Evolutionary conservation across 768 basidiomycete genomes (phyloP), one percentile per base, ranked within the genome.

Genomic region (Pisolithus albus): DNA sequence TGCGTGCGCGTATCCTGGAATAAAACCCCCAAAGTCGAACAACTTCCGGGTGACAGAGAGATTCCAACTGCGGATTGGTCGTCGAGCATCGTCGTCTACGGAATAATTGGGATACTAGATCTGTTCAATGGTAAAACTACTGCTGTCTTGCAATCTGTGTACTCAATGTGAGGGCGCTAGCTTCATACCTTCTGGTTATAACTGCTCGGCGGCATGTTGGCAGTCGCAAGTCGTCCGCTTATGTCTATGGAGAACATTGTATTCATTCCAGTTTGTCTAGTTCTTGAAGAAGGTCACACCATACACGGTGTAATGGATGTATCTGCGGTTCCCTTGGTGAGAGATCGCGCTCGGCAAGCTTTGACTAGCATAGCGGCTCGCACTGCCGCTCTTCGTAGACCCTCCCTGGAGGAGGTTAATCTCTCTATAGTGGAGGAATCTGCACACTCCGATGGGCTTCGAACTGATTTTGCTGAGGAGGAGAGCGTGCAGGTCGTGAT

Each of bases 171-270:
- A 67, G 32, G 10, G 47, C 41, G 46, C 26, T 19, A 91, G 90
- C 78, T 34, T 86, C 89, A 8, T 84, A 90, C 71, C 68, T 92
- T 16, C 69, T 92, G 41, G 85, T 89, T 4, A 79, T 92, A 44
- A 82, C 81, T 18, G 74, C 80, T 1, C 78, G 79, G 52, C 70
- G 70, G 42, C 76, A 83, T 54, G 72, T 86, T 11, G 90, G 90
- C 53, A 72, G 76, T 56, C 64, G 90, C 88, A 63, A 69, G 86
- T 74, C 13, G 28, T 48, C 24, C 34, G 5, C 34, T 34, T 13
- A 13, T 34, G 32, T 11, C 5, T 34, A 15, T 34, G 13, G 34
- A 34, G 34, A 34, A 15, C 34, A 34, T 15, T 11, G 4, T 34
- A 34, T 34, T 34, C 11, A 34, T 15, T 34, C 13, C 13, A 11